Evolutionary conservation across 805 yeast genomes (phyloP), one percentile per base, ranked within the genome.

Genomic region (Saccharomycopsis amapae): DNA sequence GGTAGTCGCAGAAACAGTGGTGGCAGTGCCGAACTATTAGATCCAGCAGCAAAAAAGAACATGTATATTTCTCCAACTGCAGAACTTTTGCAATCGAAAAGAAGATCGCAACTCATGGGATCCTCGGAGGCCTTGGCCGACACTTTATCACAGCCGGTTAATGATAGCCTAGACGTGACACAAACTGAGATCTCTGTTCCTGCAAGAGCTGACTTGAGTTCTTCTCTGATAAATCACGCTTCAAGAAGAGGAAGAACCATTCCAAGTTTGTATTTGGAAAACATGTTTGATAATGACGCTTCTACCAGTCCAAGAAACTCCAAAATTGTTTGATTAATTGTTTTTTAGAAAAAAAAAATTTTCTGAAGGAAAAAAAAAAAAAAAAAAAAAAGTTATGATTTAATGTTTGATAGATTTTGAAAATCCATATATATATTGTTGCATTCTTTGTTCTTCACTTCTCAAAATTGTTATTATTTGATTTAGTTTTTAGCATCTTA

Each of bases 21-120:
- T n/a, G n/a, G n/a, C n/a, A n/a, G n/a, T n/a, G n/a, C n/a, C n/a
- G n/a, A n/a, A n/a, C n/a, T n/a, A n/a, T n/a, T n/a, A n/a, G n/a
- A n/a, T n/a, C n/a, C n/a, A n/a, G n/a, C n/a, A n/a, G n/a, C n/a
- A n/a, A n/a, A n/a, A n/a, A n/a, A n/a, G n/a, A n/a, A n/a, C n/a
- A n/a, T 81, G 73, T 85, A 81, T 61, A 75, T 84, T 44, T 84
- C 93, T 2, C 95, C 95, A 28, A 85, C 94, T 1, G 80, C 79
- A 15, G 87, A 83, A 56, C 81, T 80, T 15, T 73, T 79, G 75
- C 67, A 68, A 46, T 19, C 72, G 79, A 74, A 67, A 67, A 45
- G 31, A 35, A 17, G 28, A 35, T 12, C 40, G 15, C 32, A 33
- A 19, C 12, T 38, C 25, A 13, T 31, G 15, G 18, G 24, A 7